Percentiles rank a stretch among this genome's conserved stretches.
These are phyloP conservation scores for Auxenochlorella pyrenoidosa DNA, from an alignment of 139 green algal species.

Conservation along the genomic window DNA sequence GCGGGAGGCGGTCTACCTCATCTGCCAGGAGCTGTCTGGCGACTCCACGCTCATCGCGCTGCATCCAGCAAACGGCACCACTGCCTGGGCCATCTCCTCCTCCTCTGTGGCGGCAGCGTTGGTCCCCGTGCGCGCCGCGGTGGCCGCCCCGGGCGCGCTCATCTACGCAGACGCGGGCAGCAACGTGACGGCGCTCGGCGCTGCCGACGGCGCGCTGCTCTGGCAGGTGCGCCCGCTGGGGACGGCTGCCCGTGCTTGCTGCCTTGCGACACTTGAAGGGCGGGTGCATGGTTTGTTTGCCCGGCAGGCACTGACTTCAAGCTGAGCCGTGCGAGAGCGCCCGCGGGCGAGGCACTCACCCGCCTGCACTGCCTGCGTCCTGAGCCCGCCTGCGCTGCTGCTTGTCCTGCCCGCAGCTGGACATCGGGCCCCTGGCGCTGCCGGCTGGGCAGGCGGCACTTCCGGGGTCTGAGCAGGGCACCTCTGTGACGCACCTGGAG, in stretches of 20 bases:
- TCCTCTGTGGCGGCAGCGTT: neutral
- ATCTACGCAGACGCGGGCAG: constrained; percentile 14
- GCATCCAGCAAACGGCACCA: neutral
- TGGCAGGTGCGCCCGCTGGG: neutral
- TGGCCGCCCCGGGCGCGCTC: neutral
- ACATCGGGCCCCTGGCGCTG: neutral
- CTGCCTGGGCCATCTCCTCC: constrained; percentile 23
- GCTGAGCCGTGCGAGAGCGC: too few relatives aligned
- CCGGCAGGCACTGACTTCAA: too few relatives aligned
- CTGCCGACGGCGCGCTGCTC: constrained; percentile 10
- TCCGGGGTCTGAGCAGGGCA: neutral
- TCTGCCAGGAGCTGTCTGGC: constrained; percentile 21
- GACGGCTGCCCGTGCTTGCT: neutral
- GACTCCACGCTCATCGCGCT: constrained; percentile 27
- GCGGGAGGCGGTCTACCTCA: constrained; percentile 13
- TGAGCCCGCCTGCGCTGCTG: neutral
- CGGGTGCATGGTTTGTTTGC: too few relatives aligned
- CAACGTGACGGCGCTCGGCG: constrained; percentile 5
- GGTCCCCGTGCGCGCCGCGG: constrained; percentile 18
- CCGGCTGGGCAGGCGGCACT: neutral
- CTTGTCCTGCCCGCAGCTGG: neutral
- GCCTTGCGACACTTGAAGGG: too few relatives aligned
- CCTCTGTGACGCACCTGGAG: constrained; percentile 10
- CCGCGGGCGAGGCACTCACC: too few relatives aligned
- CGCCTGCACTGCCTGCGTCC: neutral